Percentiles rank a stretch among this genome's conserved stretches.
Evolutionary conservation across 2,329 filamentous ascomycete species (phyloP).

Genomic region (Aspergillus brunneoviolaceus): DNA sequence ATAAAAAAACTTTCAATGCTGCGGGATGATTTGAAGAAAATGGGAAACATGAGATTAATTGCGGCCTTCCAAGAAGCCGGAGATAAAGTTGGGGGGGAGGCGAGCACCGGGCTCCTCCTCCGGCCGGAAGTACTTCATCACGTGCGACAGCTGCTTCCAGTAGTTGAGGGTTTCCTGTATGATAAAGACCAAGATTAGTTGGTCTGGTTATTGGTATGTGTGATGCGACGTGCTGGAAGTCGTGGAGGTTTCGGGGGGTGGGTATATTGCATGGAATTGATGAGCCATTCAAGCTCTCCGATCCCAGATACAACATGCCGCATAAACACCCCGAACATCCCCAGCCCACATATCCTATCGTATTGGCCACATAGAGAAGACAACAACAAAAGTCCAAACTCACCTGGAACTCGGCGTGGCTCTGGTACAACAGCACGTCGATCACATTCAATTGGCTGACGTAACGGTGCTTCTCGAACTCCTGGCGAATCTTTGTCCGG

Average conservation of each 20-base stretch:
- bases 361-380: too few species aligned
- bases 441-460: slow-evolving; percentile 85
- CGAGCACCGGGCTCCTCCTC: slow-evolving; percentile 75
- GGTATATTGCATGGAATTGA: neutral
- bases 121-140: slow-evolving; percentile 94
- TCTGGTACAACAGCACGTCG: slow-evolving; percentile 87
- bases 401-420: slow-evolving; percentile 92
- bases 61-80: slow-evolving; percentile 88
- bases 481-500: slow-evolving; percentile 90
- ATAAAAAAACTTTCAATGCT: slow-evolving; percentile 19
- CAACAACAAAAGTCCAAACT: slow-evolving; percentile 13
- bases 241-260: neutral
- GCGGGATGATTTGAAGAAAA: slow-evolving; percentile 20
- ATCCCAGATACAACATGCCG: neutral
- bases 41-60: slow-evolving; percentile 32
- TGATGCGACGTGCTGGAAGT: neutral
- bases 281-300: neutral
- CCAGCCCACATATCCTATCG: neutral
- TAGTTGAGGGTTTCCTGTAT: slow-evolving; percentile 93
- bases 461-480: slow-evolving; percentile 94
- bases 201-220: neutral
- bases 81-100: slow-evolving; percentile 87
- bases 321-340: too few species aligned
- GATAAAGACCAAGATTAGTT: slow-evolving; percentile 1
- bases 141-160: slow-evolving; percentile 95